Evolutionary conservation across 2,329 filamentous ascomycete species (phyloP).

Genomic region (Cadophora sp.): DNA sequence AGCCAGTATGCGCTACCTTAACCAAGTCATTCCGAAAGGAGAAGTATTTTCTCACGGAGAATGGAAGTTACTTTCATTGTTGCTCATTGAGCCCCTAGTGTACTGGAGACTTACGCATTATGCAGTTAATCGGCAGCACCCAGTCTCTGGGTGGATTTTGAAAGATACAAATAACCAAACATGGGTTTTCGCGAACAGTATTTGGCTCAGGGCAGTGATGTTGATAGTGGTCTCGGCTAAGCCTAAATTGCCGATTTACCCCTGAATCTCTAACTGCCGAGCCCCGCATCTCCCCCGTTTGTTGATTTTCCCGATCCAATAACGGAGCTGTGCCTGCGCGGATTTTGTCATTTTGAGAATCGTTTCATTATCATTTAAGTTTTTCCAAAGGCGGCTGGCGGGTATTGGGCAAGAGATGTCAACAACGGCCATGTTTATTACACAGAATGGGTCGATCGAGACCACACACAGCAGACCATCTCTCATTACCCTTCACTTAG

Average conservation of each 20-base stretch:
- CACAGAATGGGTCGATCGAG: no score
- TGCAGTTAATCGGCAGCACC: background rate
- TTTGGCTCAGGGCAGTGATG: background rate
- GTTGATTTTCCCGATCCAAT: background rate
- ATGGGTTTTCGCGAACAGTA: background rate
- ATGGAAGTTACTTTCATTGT: no score
- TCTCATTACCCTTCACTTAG: background rate
- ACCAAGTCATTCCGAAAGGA: background rate
- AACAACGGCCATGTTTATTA: background rate
- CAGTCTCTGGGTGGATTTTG: background rate
- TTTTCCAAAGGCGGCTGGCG: background rate
- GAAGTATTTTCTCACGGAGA: background rate
- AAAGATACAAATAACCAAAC: background rate
- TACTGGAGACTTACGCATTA: background rate
- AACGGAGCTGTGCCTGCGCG: background rate
- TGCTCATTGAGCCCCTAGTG: no score
- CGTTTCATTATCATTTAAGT: background rate
- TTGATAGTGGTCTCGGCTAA: constrained; percentile 2
- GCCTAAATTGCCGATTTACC: background rate
- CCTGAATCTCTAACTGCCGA: constrained; percentile 1
- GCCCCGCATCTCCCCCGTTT: background rate
- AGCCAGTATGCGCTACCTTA: no score
- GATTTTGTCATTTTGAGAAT: background rate
- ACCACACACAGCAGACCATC: no score
- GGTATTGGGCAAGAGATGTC: background rate